phyloP scores from a whole-genome alignment of 768 basidiomycete genomes.

The Sporobolomyces roseus region DNA sequence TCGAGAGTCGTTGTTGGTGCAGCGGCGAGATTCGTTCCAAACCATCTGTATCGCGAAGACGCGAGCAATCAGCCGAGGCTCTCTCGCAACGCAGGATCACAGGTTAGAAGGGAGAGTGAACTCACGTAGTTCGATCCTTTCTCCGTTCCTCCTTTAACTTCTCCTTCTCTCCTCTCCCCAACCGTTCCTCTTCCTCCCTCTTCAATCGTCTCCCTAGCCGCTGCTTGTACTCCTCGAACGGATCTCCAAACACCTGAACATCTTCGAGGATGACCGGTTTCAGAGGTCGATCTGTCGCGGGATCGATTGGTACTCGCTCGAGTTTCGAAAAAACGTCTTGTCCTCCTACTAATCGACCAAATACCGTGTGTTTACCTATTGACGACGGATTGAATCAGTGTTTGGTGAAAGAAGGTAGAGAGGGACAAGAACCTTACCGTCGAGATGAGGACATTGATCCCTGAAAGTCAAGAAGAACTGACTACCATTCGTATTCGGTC shows the following conservation, averaged over 20 bases:
- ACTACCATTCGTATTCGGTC: conserved; percentile 77
- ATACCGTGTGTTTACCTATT: conserved; percentile 57
- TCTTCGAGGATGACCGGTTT: conserved; percentile 63
- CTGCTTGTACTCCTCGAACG: conserved; percentile 85
- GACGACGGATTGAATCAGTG: not conserved
- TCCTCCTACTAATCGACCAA: conserved; percentile 94
- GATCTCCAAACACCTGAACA: conserved; percentile 56
- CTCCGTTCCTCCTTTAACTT: conserved; percentile 48
- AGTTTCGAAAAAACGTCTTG: conserved; percentile 81
- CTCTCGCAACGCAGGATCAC: not conserved
- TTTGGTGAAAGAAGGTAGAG: not conserved
- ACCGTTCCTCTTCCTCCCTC: conserved; percentile 54
- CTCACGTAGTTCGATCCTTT: conserved; percentile 52
- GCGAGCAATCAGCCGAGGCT: not conserved
- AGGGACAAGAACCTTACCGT: conserved; percentile 72
- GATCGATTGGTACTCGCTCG: conserved; percentile 73
- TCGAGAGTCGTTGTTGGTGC: conserved; percentile 7
- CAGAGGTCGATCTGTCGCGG: conserved; percentile 78
- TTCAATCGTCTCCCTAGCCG: conserved; percentile 60
- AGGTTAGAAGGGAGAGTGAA: conserved; percentile 11
- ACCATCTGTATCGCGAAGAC: conserved; percentile 56
- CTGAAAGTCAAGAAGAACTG: conserved; percentile 93
- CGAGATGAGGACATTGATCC: conserved; percentile 68
- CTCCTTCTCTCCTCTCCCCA: conserved; percentile 26
- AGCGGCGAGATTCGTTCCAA: conserved; percentile 69